A percentile compares a stretch with the other conserved stretches of the same genome.
Conservation (phyloP, 2,329 filamentous ascomycete genomes). For the Chalaropsis ovoidea region DNA sequence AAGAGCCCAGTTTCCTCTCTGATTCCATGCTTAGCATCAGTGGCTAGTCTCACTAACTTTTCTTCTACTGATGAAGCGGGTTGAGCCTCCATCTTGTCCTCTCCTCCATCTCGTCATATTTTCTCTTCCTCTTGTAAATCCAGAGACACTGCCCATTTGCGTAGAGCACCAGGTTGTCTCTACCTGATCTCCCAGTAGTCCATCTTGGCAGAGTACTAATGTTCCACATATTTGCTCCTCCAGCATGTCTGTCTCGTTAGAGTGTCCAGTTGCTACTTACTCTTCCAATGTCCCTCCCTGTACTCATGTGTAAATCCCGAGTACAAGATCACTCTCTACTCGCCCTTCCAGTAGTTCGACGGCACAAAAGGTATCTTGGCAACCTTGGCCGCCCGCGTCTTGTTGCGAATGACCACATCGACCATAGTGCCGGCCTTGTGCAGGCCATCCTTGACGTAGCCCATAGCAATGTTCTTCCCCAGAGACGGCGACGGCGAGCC, state of each 20-base stretch:
- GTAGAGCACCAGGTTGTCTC: neutral
- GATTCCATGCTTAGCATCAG: neutral
- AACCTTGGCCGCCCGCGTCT: constrained; percentile 62
- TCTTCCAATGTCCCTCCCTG: neutral
- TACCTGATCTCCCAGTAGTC: neutral
- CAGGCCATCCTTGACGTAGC: constrained; percentile 68
- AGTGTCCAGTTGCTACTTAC: neutral
- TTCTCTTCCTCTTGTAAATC: neutral
- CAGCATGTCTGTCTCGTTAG: neutral
- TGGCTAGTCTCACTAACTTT: neutral
- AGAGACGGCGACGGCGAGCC: constrained; percentile 82
- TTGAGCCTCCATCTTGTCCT: constrained; percentile 7
- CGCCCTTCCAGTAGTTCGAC: constrained; percentile 59
- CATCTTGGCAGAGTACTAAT: neutral
- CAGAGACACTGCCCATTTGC: neutral
- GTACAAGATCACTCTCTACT: constrained; percentile 8
- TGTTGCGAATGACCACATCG: constrained; percentile 65
- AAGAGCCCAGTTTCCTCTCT: neutral
- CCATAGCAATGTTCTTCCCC: constrained; percentile 92
- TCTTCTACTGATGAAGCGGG: constrained; percentile 1
- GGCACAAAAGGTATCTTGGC: constrained; percentile 83
- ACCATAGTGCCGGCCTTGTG: constrained; percentile 80
- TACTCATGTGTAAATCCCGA: neutral
- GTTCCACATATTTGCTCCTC: too few species aligned
- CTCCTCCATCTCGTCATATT: neutral